phyloP scores from a whole-genome alignment of 441 rosid species.

The Populus hybrid region DNA sequence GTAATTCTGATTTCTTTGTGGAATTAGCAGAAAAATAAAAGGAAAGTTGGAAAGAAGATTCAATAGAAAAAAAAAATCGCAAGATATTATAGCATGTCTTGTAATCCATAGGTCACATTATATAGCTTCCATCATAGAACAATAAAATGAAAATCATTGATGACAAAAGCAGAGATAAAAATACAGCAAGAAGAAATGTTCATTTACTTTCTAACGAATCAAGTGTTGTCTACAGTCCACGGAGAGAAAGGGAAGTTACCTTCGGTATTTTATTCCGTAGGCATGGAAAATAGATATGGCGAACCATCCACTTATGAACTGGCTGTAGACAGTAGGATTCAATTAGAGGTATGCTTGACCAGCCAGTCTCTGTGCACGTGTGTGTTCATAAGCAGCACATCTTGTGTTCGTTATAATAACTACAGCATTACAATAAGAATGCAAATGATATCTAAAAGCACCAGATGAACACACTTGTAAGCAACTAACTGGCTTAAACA shows the following conservation, averaged over 20 bases:
- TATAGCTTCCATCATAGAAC: not conserved
- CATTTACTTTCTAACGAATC: not conserved
- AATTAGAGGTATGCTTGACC: slow-evolving; percentile 21
- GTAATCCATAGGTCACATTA: not conserved
- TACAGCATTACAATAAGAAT: not conserved
- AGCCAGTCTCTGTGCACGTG: not conserved
- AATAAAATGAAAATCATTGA: not conserved
- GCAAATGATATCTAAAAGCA: not conserved
- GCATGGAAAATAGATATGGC: slow-evolving; percentile 93
- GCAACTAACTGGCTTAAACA: not conserved
- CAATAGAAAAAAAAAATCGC: not conserved
- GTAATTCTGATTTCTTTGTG: not conserved
- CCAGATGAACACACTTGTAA: not conserved
- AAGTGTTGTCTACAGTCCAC: not conserved
- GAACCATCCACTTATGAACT: slow-evolving; percentile 99
- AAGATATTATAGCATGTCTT: not conserved
- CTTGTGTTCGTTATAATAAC: not conserved
- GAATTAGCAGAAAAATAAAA: not conserved
- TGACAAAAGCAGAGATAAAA: not conserved
- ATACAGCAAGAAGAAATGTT: not conserved
- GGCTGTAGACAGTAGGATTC: slow-evolving; percentile 55
- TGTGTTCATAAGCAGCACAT: not conserved
- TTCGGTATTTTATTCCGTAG: slow-evolving; percentile 71
- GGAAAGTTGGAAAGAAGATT: not conserved
- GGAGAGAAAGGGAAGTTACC: slow-evolving; percentile 41